phyloP scores from a whole-genome alignment of 192 early-diverging fungal species.

The Backusella westeae region DNA sequence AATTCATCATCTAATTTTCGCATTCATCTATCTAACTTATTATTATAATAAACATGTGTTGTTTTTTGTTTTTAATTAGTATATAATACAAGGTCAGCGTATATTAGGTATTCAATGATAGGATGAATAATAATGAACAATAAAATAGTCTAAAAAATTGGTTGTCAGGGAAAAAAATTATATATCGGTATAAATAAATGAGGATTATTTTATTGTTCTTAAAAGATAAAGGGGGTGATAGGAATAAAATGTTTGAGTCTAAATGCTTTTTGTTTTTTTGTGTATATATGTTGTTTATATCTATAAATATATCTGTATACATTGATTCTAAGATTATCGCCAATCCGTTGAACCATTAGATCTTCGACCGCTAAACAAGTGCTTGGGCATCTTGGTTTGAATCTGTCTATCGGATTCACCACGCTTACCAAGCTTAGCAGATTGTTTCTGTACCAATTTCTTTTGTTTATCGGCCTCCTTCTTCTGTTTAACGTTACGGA shows the following conservation, averaged over 20 bases:
- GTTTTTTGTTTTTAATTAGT: slow-evolving; percentile 1
- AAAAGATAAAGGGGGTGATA: neutral
- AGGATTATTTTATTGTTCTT: too few relatives aligned
- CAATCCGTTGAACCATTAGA: slow-evolving; percentile 77
- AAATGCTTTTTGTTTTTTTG: neutral
- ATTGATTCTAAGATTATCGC: slow-evolving; percentile 50
- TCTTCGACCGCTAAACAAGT: slow-evolving; percentile 94
- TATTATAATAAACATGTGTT: neutral
- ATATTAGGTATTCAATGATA: neutral
- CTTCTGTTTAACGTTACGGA: slow-evolving; percentile 63
- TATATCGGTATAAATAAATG: too few relatives aligned
- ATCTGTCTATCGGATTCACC: slow-evolving; percentile 95
- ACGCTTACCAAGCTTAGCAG: slow-evolving; percentile 73
- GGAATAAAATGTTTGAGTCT: neutral
- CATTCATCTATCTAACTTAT: slow-evolving; percentile 6
- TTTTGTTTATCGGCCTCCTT: slow-evolving; percentile 76
- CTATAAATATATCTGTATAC: neutral
- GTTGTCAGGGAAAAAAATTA: neutral
- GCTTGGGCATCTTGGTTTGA: slow-evolving; percentile 92
- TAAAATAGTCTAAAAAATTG: neutral
- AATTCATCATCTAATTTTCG: slow-evolving; percentile 9
- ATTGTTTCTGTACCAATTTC: slow-evolving; percentile 66
- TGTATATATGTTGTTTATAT: neutral
- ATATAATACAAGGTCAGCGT: neutral
- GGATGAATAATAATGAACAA: neutral